These are phyloP conservation scores for Coniochaeta sp. DNA, from an alignment of 2,329 filamentous ascomycete species.

Conservation along the genomic window DNA sequence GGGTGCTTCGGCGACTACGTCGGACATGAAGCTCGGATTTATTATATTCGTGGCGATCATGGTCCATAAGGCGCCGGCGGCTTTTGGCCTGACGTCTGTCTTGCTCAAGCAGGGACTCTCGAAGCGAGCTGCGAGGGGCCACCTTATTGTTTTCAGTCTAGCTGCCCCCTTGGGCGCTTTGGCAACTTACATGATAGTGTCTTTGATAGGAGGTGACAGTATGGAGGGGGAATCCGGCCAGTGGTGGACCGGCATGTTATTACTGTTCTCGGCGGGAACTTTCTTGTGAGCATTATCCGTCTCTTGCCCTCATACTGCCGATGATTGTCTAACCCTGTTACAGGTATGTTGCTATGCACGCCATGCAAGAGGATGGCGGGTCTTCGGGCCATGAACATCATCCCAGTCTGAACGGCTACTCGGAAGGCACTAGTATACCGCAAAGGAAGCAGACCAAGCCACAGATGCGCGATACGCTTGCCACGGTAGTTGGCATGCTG, in stretches of 20 bases:
- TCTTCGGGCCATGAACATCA: slow-evolving; percentile 44
- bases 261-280: slow-evolving; percentile 93
- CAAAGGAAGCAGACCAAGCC: slow-evolving; percentile 48
- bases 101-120: slow-evolving; percentile 85
- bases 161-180: slow-evolving; percentile 84
- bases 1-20: slow-evolving; percentile 75
- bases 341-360: slow-evolving; percentile 97
- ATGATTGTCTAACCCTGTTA: slow-evolving; percentile 7
- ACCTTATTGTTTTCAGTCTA: slow-evolving; percentile 84
- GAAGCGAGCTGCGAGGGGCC: slow-evolving; percentile 75
- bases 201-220: slow-evolving; percentile 59
- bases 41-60: slow-evolving; percentile 96
- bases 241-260: slow-evolving; percentile 87
- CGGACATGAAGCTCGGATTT: slow-evolving; percentile 70
- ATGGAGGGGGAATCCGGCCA: slow-evolving; percentile 54
- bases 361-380: slow-evolving; percentile 74
- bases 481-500: slow-evolving; percentile 69
- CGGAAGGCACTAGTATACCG: slow-evolving; percentile 34
- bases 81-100: slow-evolving; percentile 88
- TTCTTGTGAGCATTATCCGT: slow-evolving; percentile 65
- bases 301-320: slow-evolving; percentile 8
- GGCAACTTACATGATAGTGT: slow-evolving; percentile 73
- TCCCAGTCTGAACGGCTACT: slow-evolving; percentile 43
- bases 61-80: slow-evolving; percentile 93
- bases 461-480: slow-evolving; percentile 61